These are phyloP conservation scores for Podospora australis DNA, from an alignment of 495 filamentous ascomycete genomes.

Conservation along the genomic window DNA sequence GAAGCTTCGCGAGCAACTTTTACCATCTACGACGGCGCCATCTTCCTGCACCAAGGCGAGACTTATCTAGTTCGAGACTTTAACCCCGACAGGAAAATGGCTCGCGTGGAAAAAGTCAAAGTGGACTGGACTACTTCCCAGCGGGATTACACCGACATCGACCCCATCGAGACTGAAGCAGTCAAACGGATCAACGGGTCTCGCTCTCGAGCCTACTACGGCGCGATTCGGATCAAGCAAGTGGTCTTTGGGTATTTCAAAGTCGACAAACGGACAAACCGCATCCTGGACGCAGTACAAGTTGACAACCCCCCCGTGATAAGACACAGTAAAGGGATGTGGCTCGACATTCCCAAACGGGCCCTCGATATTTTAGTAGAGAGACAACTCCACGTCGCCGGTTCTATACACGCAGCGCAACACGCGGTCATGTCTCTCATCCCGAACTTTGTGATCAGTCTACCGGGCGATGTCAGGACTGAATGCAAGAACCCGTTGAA, in stretches of 20 bases:
- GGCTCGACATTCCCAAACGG: constrained; percentile 79
- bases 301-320: constrained; percentile 92
- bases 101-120: constrained; percentile 64
- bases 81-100: constrained; percentile 67
- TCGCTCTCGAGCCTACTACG: constrained; percentile 65
- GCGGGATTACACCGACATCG: constrained; percentile 91
- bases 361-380: constrained; percentile 74
- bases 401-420: constrained; percentile 89
- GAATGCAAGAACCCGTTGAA: constrained; percentile 81
- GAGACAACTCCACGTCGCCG: constrained; percentile 71
- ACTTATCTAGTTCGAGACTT: constrained; percentile 91
- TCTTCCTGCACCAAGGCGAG: constrained; percentile 92
- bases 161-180: constrained; percentile 78
- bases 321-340: constrained; percentile 82
- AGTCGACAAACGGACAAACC: constrained; percentile 63
- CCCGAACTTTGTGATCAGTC: constrained; percentile 81
- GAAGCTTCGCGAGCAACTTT: constrained; percentile 93
- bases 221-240: constrained; percentile 72
- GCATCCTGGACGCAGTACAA: constrained; percentile 84
- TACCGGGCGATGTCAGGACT: constrained; percentile 80
- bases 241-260: constrained; percentile 97
- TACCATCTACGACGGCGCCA: constrained; percentile 93
- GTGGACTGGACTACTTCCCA: constrained; percentile 95
- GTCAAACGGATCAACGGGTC: constrained; percentile 56
- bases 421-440: constrained; percentile 83